Conservation (phyloP, 1,284 basidiomycete genomes). For the Cryptococcus maquisensis region DNA sequence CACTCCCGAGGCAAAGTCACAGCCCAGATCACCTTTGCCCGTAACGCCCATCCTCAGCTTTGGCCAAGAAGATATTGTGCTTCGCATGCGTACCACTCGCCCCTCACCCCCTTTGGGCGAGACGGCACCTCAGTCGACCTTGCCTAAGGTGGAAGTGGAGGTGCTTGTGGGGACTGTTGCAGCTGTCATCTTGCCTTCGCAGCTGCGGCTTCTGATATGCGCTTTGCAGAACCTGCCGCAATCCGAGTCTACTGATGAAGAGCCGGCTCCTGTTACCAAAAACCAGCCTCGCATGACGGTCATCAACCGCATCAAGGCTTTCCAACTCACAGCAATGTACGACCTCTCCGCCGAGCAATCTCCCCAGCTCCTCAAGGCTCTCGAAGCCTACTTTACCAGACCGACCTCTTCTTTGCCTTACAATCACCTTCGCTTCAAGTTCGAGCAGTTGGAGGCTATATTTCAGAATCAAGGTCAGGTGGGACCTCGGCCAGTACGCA, state of each 20-base stretch:
- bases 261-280: not conserved
- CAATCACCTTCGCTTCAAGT: constrained; percentile 38
- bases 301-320: constrained; percentile 24
- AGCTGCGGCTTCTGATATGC: constrained; percentile 25
- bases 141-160: constrained; percentile 22
- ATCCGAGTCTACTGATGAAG: not conserved
- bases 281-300: constrained; percentile 21
- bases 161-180: constrained; percentile 28
- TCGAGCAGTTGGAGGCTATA: constrained; percentile 27
- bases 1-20: constrained; percentile 15
- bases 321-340: constrained; percentile 31
- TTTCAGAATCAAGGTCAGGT: constrained; percentile 14
- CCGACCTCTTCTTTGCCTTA: constrained; percentile 31
- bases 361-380: not conserved
- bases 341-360: constrained; percentile 17
- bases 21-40: not conserved
- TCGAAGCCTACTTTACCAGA: constrained; percentile 28
- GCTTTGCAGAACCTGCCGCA: constrained; percentile 13
- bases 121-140: not conserved
- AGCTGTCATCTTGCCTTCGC: constrained; percentile 25
- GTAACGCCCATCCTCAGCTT: constrained; percentile 30
- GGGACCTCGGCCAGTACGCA: not conserved
- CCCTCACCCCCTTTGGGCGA: not conserved
- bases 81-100: constrained; percentile 31
- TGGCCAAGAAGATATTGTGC: constrained; percentile 38